Evolutionary conservation across 345 rosid species (phyloP).

Genomic region (Erucastrum elatum): DNA sequence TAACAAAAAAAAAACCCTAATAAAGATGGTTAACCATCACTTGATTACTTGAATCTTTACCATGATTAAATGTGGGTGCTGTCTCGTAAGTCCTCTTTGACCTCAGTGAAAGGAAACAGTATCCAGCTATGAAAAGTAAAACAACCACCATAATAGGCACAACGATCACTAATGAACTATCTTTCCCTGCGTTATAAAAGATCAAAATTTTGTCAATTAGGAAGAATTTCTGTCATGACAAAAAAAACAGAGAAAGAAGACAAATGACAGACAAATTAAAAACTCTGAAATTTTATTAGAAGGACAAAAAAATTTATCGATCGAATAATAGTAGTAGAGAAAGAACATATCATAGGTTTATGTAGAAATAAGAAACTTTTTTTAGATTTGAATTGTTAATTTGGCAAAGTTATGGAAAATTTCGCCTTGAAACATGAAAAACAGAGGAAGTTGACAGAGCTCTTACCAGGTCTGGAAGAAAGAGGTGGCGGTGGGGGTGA

Average conservation of each 20-base stretch:
- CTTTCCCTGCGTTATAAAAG: slow-evolving; percentile 34
- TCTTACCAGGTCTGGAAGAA: slow-evolving; percentile 9
- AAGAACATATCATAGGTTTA: too few relatives aligned
- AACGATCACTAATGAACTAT: slow-evolving; percentile 32
- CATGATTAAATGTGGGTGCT: slow-evolving; percentile 19
- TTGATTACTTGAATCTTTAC: slow-evolving; percentile 26
- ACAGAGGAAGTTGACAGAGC: not conserved
- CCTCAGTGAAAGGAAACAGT: slow-evolving; percentile 10
- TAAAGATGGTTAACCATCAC: not conserved
- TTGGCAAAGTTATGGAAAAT: too few relatives aligned
- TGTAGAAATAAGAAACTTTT: too few relatives aligned
- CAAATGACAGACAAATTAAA: too few relatives aligned
- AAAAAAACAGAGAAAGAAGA: too few relatives aligned
- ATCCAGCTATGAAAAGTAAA: slow-evolving; percentile 37
- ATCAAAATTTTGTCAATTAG: too few relatives aligned
- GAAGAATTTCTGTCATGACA: too few relatives aligned
- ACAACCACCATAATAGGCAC: slow-evolving; percentile 27
- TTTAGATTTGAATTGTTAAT: too few relatives aligned
- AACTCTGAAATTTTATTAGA: too few relatives aligned
- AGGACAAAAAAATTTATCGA: too few relatives aligned
- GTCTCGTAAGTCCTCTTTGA: not conserved
- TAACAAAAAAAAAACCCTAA: not conserved
- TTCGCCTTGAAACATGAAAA: too few relatives aligned
- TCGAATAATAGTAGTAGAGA: too few relatives aligned
- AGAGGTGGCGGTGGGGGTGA: slow-evolving; percentile 1